Percentiles rank a stretch among this genome's conserved stretches.
Conservation (phyloP, 2,329 filamentous ascomycete genomes). For the Ascochyta viciae-villosae region DNA sequence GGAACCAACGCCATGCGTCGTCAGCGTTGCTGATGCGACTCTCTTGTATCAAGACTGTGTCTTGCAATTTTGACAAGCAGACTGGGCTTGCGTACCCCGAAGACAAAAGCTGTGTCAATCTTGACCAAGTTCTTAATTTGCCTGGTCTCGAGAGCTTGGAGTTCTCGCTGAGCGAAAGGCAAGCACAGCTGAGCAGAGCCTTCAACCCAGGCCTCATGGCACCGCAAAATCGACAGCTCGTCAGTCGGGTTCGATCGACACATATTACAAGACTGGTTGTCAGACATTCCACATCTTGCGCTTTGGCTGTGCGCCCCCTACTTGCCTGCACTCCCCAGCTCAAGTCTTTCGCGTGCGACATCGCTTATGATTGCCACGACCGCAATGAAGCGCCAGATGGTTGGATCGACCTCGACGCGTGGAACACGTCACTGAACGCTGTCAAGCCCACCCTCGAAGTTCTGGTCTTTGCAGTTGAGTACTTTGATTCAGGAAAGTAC, state of each 20-base stretch:
- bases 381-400: neutral
- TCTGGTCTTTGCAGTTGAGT: constrained; percentile 32
- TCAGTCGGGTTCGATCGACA: constrained; percentile 9
- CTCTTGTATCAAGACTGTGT: constrained; percentile 24
- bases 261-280: constrained; percentile 32
- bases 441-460: constrained; percentile 23
- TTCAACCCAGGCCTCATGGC: neutral
- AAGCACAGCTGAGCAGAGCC: neutral
- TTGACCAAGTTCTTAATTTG: constrained; percentile 27
- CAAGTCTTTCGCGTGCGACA: constrained; percentile 33
- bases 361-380: constrained; percentile 26
- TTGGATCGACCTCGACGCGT: constrained; percentile 27
- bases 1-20: constrained; percentile 19
- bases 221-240: neutral
- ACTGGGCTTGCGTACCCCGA: constrained; percentile 21
- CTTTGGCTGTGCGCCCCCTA: constrained; percentile 10
- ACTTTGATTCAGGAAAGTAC: constrained; percentile 22
- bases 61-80: constrained; percentile 29
- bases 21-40: constrained; percentile 20
- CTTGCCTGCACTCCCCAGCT: constrained; percentile 28
- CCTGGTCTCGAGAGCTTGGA: constrained; percentile 24
- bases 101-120: neutral
- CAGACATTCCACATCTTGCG: constrained; percentile 22
- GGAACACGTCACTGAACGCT: constrained; percentile 21
- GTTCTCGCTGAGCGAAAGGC: constrained; percentile 17